Evolutionary conservation across 176 grass and related monocot species (phyloP), one percentile per base, ranked within the genome.

Genomic region (Hyparrhenia diplandra): DNA sequence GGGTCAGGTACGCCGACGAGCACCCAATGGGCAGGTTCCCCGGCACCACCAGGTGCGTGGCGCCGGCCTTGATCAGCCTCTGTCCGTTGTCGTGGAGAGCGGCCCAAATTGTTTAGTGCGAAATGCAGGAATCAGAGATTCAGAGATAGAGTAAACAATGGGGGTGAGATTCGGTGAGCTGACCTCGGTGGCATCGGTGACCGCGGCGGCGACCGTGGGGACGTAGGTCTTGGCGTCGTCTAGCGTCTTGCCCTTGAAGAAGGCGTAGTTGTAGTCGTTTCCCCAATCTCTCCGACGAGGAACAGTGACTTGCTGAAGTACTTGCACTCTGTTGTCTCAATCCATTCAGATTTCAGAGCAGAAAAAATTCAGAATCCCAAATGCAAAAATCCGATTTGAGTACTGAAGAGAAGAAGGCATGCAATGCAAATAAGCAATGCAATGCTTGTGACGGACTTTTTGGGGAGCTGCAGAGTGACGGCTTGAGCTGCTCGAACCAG

Each of bases 211-310:
- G 37, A 95, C 90, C 4, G 78, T 90, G 43, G 90, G 93, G 47
- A 90, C 87, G 45, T 90, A 92, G 16, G 93, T 82, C n/a, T 86
- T 86, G 75, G 90, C 85, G 75, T 95, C 90, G 5, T 92, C 87
- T 23, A 90, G 29, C 16, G 54, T 90, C 85, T 95, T 95, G 69
- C 93, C 93, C 59, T 92, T 84, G 78, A 86, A 95, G 47, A 95
- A 92, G 2, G 88, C 93, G 77, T 92, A 95, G 80, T 92, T 92
- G 75, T 95, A 95, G 85, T 95, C 93, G 78, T 95, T 95, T 47
- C 87, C 90, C 89, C 93, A 65, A 95, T 95, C 87, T 95, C 93
- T 60, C 93, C 93, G 5, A 95, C 93, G 2, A 95, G 82, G 86
- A 95, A 95, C 29, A 95, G 84, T 10, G 89, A 82, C 57, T 87